A percentile compares a stretch with the other conserved stretches of the same genome.
Conservation (phyloP, 106 monocot species). For the Xerophyta viscosa region DNA sequence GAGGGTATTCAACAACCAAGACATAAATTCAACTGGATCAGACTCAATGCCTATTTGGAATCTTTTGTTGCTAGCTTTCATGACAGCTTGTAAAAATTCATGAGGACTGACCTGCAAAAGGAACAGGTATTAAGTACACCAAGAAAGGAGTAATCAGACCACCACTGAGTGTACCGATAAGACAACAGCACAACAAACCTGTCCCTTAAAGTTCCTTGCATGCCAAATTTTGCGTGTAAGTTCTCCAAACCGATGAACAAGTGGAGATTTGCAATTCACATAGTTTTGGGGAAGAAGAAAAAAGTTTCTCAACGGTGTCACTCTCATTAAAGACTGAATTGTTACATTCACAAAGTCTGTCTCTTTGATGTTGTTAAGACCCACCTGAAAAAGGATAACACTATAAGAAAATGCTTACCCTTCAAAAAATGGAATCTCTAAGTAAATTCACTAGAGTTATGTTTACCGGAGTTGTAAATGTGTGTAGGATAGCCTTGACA, state of each 20-base stretch:
- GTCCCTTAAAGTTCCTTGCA: conserved; percentile 96
- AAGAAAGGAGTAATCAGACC: background rate
- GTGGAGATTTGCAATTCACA: conserved; percentile 75
- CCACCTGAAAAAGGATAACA: too few relatives aligned
- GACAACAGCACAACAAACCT: conserved; percentile 36
- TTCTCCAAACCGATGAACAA: conserved; percentile 95
- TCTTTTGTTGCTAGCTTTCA: conserved; percentile 89
- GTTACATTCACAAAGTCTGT: conserved; percentile 99
- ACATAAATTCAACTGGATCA: conserved; percentile 99
- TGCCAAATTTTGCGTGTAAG: conserved; percentile 96
- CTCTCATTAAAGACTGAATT: conserved; percentile 94
- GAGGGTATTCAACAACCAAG: conserved; percentile 90
- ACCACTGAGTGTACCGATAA: background rate
- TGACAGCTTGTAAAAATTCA: conserved; percentile 97
- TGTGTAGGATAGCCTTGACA: too few relatives aligned
- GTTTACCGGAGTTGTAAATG: too few relatives aligned
- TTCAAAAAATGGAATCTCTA: too few relatives aligned
- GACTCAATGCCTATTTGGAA: conserved; percentile 97
- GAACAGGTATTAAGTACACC: background rate
- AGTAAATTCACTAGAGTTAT: too few relatives aligned
- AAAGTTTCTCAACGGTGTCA: conserved; percentile 92
- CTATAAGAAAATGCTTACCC: too few relatives aligned
- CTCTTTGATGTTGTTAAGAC: conserved; percentile 97
- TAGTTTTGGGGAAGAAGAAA: conserved; percentile 98
- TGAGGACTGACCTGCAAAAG: conserved; percentile 80